Base-by-base conservation (phyloP, 1,284 basidiomycete genomes). In the Naganishia liquefaciens region DNA sequence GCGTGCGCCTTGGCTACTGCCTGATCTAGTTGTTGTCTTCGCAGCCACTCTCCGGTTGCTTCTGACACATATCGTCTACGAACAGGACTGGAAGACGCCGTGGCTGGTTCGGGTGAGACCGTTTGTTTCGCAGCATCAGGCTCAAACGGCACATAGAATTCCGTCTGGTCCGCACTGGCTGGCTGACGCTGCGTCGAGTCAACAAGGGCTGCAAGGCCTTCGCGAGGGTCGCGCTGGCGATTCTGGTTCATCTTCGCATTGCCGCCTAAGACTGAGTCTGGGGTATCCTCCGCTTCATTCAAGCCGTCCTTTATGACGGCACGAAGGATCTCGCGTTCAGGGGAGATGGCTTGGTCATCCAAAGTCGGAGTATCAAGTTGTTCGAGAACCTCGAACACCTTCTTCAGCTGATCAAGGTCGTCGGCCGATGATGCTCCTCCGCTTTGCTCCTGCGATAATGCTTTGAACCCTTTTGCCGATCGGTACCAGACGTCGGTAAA, bases 401-500 rank as follows among this genome's bases (percentile, higher is more conserved):
- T n/a, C 17, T 19, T 37, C 19, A 4, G 51, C 28, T 39, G 30
- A 33, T 25, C 46, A 21, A 23, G 21, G 28, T 60, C 55, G 17
- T 33, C 19, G 7, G 17, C 21, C 39, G n/a, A n/a, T 37, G 11
- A 23, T 42, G 23, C 13, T 5, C 23, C n/a, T n/a, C 27, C 15
- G 10, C 39, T 37, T 19, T 50, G 28, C 40, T 37, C 28, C 21
- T 37, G 46, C 23, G 25, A 23, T 47, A 10, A 39, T 43, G 25
- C 23, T 21, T 13, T 37, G 33, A 60, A 60, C 13, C 27, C 11
- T 23, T 60, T 23, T 27, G 49, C 55, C 5, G 55, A n/a, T 5
- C 46, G 55, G 25, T 11, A 30, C 44, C 44, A 49, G 13, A 60
- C 44, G 3, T 50, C 55, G 1, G 39, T 33, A 15, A 60, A 60